Base-by-base conservation (phyloP, 2,329 filamentous ascomycete species). In the Colletotrichum euphorbiae region DNA sequence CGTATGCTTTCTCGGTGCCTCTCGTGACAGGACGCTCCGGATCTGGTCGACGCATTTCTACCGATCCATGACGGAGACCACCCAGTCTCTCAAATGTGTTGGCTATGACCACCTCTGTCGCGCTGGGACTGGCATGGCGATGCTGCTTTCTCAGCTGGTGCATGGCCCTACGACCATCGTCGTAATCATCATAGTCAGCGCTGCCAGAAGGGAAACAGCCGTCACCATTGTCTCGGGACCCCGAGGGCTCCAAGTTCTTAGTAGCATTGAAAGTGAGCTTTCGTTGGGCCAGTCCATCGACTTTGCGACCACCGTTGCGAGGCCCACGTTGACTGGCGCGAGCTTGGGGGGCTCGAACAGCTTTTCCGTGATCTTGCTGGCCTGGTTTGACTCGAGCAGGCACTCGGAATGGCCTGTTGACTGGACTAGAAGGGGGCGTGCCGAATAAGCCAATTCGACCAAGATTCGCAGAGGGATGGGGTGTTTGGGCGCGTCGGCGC, bases 391-490 rank as follows among this genome's bases (percentile, higher is more conserved):
- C 21, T 11, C 12, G 62, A 15, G 55, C 24, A 55, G 54, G 55
- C 19, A 56, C 42, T 8, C 42, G 54, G 21, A 56, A 69, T 11
- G 54, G 62, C 24, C 43, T 60, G 11, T 43, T 43, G 33, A 60
- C 19, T 12, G 66, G 62, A 28, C 66, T 66, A 3, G 66, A 69
- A 40, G 63, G 62, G 9, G 62, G 66, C n/a, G 62, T 69, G 38
- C 61, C 48, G 46, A 69, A 36, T 8, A 24, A 33, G 15, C 19
- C 54, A 2, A 42, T 17, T 6, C 21, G 31, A n/a, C 42, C 33
- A 28, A 36, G 40, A 9, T 33, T 40, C 5, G 31, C n/a, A 40
- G 57, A 51, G 8, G 54, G 54, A 19, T 57, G 40, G 36, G 54
- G 55, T 36, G 46, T 59, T 59, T 55, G 56, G 15, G 24, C 7